Evolutionary conservation across 441 rosid genomes (phyloP).

Genomic region (Euphorbia schlechtendalii): DNA sequence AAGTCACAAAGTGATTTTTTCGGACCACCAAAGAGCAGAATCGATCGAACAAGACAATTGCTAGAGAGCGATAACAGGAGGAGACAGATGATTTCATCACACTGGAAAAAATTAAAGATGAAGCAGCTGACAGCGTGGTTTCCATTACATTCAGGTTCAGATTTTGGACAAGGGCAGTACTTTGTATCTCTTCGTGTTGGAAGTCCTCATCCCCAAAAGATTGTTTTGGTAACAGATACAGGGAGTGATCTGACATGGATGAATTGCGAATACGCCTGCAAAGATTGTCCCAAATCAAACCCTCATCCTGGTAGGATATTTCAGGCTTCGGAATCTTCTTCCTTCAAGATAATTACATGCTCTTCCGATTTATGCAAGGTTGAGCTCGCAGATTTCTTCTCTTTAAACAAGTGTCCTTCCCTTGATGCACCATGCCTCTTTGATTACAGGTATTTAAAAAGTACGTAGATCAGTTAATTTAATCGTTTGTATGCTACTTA

Average conservation of each 20-base stretch:
- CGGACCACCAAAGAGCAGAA: slow-evolving; percentile 14
- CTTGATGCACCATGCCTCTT: slow-evolving; percentile 21
- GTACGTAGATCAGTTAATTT: no score
- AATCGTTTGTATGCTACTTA: no score
- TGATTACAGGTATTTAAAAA: slow-evolving; percentile 21
- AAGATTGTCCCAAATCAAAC: slow-evolving; percentile 2
- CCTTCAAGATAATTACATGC: slow-evolving; percentile 28
- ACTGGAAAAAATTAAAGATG: not conserved
- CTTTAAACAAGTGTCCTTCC: slow-evolving; percentile 18
- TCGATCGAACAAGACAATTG: slow-evolving; percentile 18
- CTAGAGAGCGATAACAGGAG: slow-evolving; percentile 18
- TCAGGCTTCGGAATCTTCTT: slow-evolving; percentile 13
- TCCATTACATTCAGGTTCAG: slow-evolving; percentile 24
- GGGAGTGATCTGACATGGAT: slow-evolving; percentile 30
- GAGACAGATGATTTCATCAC: slow-evolving; percentile 7
- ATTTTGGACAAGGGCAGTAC: slow-evolving; percentile 20
- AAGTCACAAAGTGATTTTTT: not conserved
- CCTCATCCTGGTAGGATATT: slow-evolving; percentile 17
- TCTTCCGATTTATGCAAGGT: slow-evolving; percentile 10
- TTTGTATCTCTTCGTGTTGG: slow-evolving; percentile 29
- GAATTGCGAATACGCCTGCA: slow-evolving; percentile 20
- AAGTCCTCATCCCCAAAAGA: slow-evolving; percentile 25
- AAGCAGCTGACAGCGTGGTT: not conserved
- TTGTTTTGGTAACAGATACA: slow-evolving; percentile 26
- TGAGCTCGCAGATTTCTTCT: slow-evolving; percentile 7